Conservation (phyloP, 192 early-diverging fungal genomes). For the Linnemannia elongata region DNA sequence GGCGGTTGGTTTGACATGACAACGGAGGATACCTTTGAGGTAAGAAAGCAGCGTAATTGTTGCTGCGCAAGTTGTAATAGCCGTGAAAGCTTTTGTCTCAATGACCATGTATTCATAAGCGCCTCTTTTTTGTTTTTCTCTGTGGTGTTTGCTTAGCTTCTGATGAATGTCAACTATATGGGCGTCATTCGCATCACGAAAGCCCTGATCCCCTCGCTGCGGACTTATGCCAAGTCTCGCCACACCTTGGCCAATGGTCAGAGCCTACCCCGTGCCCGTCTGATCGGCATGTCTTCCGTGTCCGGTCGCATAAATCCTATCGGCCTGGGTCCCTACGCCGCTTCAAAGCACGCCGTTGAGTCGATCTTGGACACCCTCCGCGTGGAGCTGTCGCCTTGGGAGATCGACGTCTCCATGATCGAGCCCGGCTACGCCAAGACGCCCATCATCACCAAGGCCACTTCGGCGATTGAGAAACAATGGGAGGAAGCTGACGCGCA, state of each 20-base stretch:
- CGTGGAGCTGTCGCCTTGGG: conserved; percentile 17
- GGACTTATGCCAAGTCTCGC: not conserved
- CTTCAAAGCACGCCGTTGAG: conserved; percentile 42
- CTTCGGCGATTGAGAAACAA: not conserved
- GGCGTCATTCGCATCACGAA: not conserved
- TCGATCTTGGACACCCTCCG: conserved; percentile 11
- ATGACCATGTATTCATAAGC: not conserved
- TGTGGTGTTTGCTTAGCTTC: not conserved
- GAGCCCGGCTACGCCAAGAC: conserved; percentile 22
- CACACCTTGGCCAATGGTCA: not conserved
- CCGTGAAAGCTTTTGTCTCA: not conserved
- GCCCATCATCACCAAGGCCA: not conserved
- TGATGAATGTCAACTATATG: conserved; percentile 1
- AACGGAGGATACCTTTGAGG: conserved; percentile 40
- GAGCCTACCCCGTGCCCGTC: not conserved
- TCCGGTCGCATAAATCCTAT: not conserved
- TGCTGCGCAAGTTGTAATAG: not conserved
- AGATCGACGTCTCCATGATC: conserved; percentile 47
- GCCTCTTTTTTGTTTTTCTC: not conserved
- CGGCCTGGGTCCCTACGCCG: conserved; percentile 19
- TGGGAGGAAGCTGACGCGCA: not conserved
- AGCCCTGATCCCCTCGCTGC: not conserved
- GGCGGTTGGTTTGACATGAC: conserved; percentile 53
- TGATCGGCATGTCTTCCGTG: not conserved
- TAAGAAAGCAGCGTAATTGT: not conserved